These are phyloP conservation scores for Neoconidiobolus thromboides DNA, from an alignment of 371 early-diverging fungal species.

Conservation along the genomic window DNA sequence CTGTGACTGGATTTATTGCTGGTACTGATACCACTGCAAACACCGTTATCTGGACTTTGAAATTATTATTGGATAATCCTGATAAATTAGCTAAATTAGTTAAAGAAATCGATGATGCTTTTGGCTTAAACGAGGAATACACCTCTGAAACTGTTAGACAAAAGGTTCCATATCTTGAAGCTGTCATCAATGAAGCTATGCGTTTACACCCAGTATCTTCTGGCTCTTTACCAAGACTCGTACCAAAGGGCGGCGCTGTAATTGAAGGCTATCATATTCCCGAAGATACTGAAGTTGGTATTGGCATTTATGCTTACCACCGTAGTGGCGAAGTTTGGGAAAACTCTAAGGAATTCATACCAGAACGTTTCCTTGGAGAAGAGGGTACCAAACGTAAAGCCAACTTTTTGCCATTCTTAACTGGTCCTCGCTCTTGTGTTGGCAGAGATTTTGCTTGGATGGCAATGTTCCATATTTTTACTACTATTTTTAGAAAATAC, in stretches of 20 bases:
- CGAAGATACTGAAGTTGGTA: not conserved
- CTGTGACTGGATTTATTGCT: slow-evolving; percentile 5
- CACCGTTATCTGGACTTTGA: not conserved
- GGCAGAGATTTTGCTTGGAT: not conserved
- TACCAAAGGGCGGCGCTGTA: not conserved
- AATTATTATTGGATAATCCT: not conserved
- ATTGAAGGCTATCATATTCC: not conserved
- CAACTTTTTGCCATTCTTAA: not conserved
- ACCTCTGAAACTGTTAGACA: not conserved
- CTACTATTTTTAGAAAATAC: too few species aligned
- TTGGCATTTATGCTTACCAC: not conserved
- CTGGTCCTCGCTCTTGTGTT: not conserved
- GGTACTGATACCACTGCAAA: not conserved
- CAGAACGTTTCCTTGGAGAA: not conserved
- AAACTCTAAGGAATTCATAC: not conserved
- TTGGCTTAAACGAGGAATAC: not conserved
- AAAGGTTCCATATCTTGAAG: not conserved
- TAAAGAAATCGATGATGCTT: not conserved
- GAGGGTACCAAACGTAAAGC: not conserved
- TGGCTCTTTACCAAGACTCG: not conserved
- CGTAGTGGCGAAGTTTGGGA: not conserved
- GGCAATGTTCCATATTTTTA: not conserved
- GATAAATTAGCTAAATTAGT: not conserved
- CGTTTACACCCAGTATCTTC: not conserved
- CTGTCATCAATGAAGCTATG: not conserved